phyloP scores from a whole-genome alignment of 2,329 filamentous ascomycete genomes.

The Fusarium nisikadoi region DNA sequence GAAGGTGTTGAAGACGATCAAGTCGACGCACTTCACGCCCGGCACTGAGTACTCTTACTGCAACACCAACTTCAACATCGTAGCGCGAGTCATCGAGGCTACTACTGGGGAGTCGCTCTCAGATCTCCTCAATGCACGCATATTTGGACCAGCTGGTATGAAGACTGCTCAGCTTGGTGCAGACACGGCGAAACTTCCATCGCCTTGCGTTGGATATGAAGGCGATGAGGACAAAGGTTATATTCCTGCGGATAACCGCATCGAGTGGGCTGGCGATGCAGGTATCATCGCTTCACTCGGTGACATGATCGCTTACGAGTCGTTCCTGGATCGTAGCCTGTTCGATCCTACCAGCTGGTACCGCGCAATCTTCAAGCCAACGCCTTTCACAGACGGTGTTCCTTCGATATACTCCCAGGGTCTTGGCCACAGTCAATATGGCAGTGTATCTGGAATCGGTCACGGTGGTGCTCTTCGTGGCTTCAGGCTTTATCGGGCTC shows the following conservation, averaged over 20 bases:
- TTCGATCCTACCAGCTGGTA: slow-evolving; percentile 28
- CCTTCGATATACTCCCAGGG: slow-evolving; percentile 21
- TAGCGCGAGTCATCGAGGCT: slow-evolving; percentile 21
- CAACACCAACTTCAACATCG: slow-evolving; percentile 32
- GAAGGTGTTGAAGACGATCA: slow-evolving; percentile 7
- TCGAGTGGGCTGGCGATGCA: slow-evolving; percentile 30
- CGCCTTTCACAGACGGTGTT: slow-evolving; percentile 20
- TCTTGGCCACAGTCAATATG: slow-evolving; percentile 8
- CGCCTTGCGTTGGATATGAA: slow-evolving; percentile 25
- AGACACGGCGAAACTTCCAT: slow-evolving; percentile 20
- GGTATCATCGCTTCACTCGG: slow-evolving; percentile 28
- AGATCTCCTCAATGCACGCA: slow-evolving; percentile 14
- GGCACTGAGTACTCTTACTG: slow-evolving; percentile 32
- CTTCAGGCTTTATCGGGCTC: slow-evolving; percentile 23
- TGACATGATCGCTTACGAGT: slow-evolving; percentile 28
- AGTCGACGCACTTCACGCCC: slow-evolving; percentile 22
- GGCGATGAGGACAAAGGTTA: slow-evolving; percentile 24
- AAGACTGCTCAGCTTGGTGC: slow-evolving; percentile 21
- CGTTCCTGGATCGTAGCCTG: slow-evolving; percentile 17
- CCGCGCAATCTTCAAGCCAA: slow-evolving; percentile 11
- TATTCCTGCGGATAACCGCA: slow-evolving; percentile 20
- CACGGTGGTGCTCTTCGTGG: slow-evolving; percentile 28
- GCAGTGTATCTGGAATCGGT: slow-evolving; percentile 13
- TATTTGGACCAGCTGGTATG: slow-evolving; percentile 29
- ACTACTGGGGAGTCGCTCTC: slow-evolving; percentile 15